Evolutionary conservation across 1,139 yeast genomes (phyloP), one percentile per base, ranked within the genome.

Genomic region (Pichia sp.): DNA sequence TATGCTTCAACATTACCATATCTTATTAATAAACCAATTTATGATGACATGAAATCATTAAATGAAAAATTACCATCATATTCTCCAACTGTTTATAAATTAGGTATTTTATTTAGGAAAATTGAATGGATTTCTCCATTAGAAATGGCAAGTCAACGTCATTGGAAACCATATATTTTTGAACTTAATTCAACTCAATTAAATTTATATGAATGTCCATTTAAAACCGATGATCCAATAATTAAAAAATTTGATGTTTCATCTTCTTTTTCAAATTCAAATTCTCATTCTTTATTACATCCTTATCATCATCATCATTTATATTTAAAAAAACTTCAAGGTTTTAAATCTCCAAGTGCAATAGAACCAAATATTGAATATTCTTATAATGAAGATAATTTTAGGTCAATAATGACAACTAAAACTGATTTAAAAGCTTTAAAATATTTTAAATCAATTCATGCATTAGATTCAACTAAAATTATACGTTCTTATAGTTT

Each of bases 141-240:
- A 56, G 86, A 81, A 54, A 70, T 78, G 4, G 71, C 86, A 0
- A 71, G 78, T 1, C 62, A 71, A 9, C 64, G 87, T 52, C 71
- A 74, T n/a, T 83, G 92, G 92, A 77, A 70, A 55, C 68, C 72
- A 42, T 69, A 71, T 30, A 67, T 84, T 7, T 66, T 82, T 64
- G 92, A 84, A 57, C 64, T 84, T 31, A 84, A 84, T 63, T 80
- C 87, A 2, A 84, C 92, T 1, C 92, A 84, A 63, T 60, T 84
- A 32, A 84, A 83, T 60, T 68, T 84, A 43, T 83, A 83, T 58
- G 52, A 61, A 25, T 58, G 47, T 39, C 48, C 51, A 7, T 37
- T 42, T 8, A 37, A 39, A 23, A 23, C 32, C 12, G 36, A 40
- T 34, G 49, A 49, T 26, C 43, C 41, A 8, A 37, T 42, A 9